Conservation (phyloP, 108 stramenopile genomes). For the Conticribra weissflogii region DNA sequence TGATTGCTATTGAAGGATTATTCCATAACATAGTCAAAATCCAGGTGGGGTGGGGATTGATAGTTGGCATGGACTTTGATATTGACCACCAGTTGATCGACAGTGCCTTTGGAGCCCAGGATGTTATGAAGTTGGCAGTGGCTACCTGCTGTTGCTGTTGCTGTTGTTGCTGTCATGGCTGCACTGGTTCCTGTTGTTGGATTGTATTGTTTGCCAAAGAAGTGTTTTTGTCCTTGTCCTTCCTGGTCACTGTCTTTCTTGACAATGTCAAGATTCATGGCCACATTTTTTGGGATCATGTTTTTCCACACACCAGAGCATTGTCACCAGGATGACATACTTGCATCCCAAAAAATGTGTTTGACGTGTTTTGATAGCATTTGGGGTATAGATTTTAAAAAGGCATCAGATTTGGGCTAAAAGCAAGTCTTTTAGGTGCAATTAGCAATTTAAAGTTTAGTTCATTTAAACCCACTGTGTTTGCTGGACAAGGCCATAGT, state of each 20-base stretch:
- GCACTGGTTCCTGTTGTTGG: not conserved
- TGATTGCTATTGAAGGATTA: conserved; percentile 15
- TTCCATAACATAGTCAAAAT: conserved; percentile 31
- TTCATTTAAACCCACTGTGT: too few relatives aligned
- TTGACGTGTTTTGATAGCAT: too few relatives aligned
- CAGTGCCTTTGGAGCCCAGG: too few relatives aligned
- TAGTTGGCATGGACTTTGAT: conserved; percentile 21
- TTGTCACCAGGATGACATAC: too few relatives aligned
- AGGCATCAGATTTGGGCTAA: too few relatives aligned
- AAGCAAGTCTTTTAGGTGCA: too few relatives aligned
- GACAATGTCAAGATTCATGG: not conserved
- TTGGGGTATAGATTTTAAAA: too few relatives aligned
- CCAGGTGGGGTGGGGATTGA: conserved; percentile 6
- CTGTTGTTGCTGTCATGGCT: not conserved
- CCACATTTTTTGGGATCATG: conserved; percentile 10
- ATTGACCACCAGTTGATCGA: conserved; percentile 9
- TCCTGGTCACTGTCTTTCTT: not conserved
- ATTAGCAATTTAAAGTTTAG: too few relatives aligned
- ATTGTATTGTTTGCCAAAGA: not conserved
- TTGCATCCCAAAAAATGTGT: too few relatives aligned
- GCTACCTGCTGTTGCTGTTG: not conserved
- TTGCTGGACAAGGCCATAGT: too few relatives aligned
- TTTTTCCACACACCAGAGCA: conserved; percentile 12
- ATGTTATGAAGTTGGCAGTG: not conserved
- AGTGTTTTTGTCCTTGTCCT: not conserved